These are phyloP conservation scores for Aspergillus avenaceus DNA, from an alignment of 495 filamentous ascomycete genomes.

Conservation along the genomic window DNA sequence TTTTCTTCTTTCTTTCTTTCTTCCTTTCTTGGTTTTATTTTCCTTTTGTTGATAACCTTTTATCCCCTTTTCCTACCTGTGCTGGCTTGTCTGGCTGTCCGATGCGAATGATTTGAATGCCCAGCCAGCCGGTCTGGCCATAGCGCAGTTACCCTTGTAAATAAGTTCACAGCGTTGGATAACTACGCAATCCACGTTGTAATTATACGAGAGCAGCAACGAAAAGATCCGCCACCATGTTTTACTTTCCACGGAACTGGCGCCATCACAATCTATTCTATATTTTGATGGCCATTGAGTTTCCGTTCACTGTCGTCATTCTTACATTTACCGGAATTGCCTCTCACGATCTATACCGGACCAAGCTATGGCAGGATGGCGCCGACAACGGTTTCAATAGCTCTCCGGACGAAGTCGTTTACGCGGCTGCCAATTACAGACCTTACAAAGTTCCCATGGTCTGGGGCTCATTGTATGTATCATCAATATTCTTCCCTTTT, in stretches of 20 bases:
- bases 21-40: background rate
- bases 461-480: constrained; percentile 76
- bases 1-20: constrained; percentile 6
- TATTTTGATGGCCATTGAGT: constrained; percentile 64
- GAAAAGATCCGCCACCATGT: constrained; percentile 26
- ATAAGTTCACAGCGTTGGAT: background rate
- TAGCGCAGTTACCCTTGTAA: constrained; percentile 2
- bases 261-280: constrained; percentile 58
- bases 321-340: constrained; percentile 81
- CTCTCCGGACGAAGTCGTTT: constrained; percentile 65
- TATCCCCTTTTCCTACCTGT: constrained; percentile 19
- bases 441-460: constrained; percentile 65
- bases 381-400: constrained; percentile 79
- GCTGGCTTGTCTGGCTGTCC: constrained; percentile 14
- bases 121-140: constrained; percentile 42
- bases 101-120: constrained; percentile 30
- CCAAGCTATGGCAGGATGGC: constrained; percentile 78
- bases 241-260: constrained; percentile 53
- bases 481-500: constrained; percentile 1
- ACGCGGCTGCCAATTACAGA: constrained; percentile 71
- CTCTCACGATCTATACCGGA: constrained; percentile 72
- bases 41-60: too few species aligned
- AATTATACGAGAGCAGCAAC: background rate
- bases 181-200: background rate
- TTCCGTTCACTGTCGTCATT: constrained; percentile 62